Evolutionary conservation across 768 basidiomycete species (phyloP), one percentile per base, ranked within the genome.

Genomic region (Rhizopogon vinicolor): DNA sequence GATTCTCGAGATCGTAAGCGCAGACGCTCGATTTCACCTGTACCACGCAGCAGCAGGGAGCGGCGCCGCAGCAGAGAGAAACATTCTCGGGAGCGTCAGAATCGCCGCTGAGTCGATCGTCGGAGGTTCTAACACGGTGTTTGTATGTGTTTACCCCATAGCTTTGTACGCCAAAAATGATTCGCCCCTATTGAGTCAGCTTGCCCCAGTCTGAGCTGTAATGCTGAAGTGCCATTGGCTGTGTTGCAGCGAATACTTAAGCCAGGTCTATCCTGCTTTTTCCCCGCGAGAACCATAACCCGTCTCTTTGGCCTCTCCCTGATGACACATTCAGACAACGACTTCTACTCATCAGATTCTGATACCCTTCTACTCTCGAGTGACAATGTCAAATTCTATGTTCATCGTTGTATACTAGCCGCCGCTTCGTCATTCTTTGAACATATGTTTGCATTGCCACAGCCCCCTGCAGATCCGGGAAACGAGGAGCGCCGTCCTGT

Each of bases 361-460:
- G 85, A 87, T 63, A 56, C 81, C 58, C 63, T 80, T 55, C 73
- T 87, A 55, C 72, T 78, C 18, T 79, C 84, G 0, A 65, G 65
- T 56, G 62, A 68, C 51, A 67, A 64, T 5, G 70, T 76, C 50
- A 76, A 82, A 60, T 87, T 89, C 63, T 77, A 72, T 41, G 79
- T 83, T 33, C 87, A 87, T 68, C 75, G 76, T 57, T 80, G 77
- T 65, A 78, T 90, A 57, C 78, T 91, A 46, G 71, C 80, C 10
- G 73, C 75, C 5, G 83, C 85, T 1, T 89, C 88, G 5, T 76
- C 83, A 2, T 85, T 89, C 70, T 91, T 89, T 68, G 65, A 68
- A 51, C 79, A 85, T 53, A 82, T 89, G 84, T 85, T 90, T 63
- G 67, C 80, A 19, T 71, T 89, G 16, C 85, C 87, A 5, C 86